Percentiles rank a stretch among this genome's conserved stretches.
Evolutionary conservation across 83 land plant species (phyloP).

Genomic region (Diphasiastrum complanatum): DNA sequence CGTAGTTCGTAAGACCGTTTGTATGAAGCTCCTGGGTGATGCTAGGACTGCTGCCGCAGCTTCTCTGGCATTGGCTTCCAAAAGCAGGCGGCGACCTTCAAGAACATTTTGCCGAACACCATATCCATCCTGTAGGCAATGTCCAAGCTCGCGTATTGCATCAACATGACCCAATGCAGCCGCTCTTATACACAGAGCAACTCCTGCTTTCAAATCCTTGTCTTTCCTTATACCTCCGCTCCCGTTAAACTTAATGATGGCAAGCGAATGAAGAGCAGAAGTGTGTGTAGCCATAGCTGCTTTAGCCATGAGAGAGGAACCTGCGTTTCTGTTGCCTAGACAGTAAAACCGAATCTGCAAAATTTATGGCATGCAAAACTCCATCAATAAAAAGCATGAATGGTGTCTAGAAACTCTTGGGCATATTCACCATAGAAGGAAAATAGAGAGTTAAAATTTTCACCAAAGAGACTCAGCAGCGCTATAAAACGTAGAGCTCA

Average conservation of each 20-base stretch:
- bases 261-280: constrained; percentile 28
- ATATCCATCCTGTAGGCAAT: constrained; percentile 26
- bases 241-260: constrained; percentile 30
- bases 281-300: constrained; percentile 30
- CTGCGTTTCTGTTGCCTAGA: constrained; percentile 11
- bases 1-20: no score
- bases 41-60: constrained; percentile 18
- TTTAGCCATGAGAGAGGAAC: constrained; percentile 30
- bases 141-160: constrained; percentile 23
- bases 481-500: no score
- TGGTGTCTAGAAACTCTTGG: neutral
- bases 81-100: constrained; percentile 17
- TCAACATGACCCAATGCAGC: constrained; percentile 23
- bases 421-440: neutral
- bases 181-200: constrained; percentile 21
- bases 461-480: no score
- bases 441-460: neutral
- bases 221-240: constrained; percentile 28
- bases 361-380: neutral
- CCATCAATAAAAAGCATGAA: neutral
- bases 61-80: constrained; percentile 24
- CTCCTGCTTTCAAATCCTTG: constrained; percentile 28
- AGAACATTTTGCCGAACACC: constrained; percentile 14
- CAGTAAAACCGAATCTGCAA: constrained; percentile 33
- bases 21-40: neutral